A percentile compares a stretch with the other conserved stretches of the same genome.
phyloP scores from a whole-genome alignment of 2,329 filamentous ascomycete species.

The Hirsutella thompsonii region DNA sequence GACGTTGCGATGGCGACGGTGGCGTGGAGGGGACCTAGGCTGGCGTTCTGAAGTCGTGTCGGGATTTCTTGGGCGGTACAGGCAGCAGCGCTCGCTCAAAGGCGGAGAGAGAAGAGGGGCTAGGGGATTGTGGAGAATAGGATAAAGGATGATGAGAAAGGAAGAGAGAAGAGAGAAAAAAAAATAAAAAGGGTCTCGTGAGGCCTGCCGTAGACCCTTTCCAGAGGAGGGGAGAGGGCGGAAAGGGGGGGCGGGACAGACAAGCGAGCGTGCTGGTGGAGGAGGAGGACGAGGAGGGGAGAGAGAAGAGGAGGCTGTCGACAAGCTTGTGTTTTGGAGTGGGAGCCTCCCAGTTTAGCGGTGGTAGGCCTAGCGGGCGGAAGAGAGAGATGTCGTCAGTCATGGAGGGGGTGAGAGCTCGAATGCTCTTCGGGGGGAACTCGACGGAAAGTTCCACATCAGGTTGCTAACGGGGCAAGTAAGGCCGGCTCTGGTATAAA shows the following conservation, averaged over 20 bases:
- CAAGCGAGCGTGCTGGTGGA: constrained; percentile 1
- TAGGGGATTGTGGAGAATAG: neutral
- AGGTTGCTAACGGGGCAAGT: too few relatives aligned
- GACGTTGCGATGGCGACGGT: constrained; percentile 11
- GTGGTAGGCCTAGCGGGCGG: constrained; percentile 14
- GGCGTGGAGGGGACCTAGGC: neutral
- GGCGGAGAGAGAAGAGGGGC: neutral
- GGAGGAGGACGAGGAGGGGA: constrained; percentile 1
- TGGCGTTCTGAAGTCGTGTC: too few relatives aligned
- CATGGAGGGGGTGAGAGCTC: constrained; percentile 14
- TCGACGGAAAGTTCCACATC: too few relatives aligned
- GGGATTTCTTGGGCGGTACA: neutral
- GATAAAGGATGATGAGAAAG: neutral
- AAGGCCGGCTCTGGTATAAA: too few relatives aligned
- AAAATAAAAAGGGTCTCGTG: neutral
- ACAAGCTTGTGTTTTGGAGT: constrained; percentile 7
- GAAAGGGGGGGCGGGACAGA: neutral
- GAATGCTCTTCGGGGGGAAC: constrained; percentile 1
- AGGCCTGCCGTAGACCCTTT: neutral
- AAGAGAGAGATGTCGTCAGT: constrained; percentile 23
- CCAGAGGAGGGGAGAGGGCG: constrained; percentile 1
- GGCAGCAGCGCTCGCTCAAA: too few relatives aligned
- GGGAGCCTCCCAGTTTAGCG: constrained; percentile 2
- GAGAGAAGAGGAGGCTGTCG: constrained; percentile 7
- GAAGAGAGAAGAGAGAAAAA: neutral